A percentile compares a stretch with the other conserved stretches of the same genome.
Evolutionary conservation across 2,329 filamentous ascomycete species (phyloP).

Genomic region (Lachnellula suecica): DNA sequence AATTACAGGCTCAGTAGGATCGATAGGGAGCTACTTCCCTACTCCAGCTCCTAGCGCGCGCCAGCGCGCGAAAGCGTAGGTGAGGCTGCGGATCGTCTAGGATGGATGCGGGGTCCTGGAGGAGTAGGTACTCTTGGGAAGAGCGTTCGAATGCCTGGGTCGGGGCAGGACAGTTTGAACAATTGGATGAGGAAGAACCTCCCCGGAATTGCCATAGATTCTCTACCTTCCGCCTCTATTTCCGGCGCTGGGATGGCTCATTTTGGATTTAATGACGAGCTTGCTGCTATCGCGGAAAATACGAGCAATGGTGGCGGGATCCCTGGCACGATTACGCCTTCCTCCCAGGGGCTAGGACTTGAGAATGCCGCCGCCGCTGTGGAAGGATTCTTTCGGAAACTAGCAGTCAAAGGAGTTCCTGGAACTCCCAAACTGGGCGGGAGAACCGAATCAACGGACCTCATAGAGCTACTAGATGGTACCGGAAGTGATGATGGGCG

Average conservation of each 20-base stretch:
- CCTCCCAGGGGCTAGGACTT: conserved; percentile 52
- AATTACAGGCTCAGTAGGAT: conserved; percentile 9
- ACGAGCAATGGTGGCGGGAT: conserved; percentile 6
- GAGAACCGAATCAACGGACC: conserved; percentile 53
- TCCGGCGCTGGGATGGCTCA: conserved; percentile 60
- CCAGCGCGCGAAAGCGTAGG: conserved; percentile 31
- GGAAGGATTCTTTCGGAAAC: conserved; percentile 86
- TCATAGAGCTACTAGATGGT: conserved; percentile 71
- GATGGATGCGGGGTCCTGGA: conserved; percentile 78
- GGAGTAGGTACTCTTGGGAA: conserved; percentile 81
- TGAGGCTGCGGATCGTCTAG: conserved; percentile 42
- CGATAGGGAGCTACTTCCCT: conserved; percentile 30
- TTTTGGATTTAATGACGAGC: conserved; percentile 45
- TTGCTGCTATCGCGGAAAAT: conserved; percentile 45
- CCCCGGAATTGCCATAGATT: conserved; percentile 72
- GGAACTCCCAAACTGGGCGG: conserved; percentile 43
- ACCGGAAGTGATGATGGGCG: conserved; percentile 54
- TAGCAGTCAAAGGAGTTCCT: conserved; percentile 62
- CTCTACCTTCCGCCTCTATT: conserved; percentile 64
- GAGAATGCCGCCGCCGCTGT: conserved; percentile 86
- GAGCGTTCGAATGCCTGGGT: conserved; percentile 72
- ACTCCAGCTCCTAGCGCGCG: conserved; percentile 13
- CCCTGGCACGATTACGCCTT: conserved; percentile 38
- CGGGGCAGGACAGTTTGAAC: conserved; percentile 81
- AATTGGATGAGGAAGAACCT: conserved; percentile 81